These are phyloP conservation scores for Medicago truncatula DNA, from an alignment of 306 rosid genomes.

Conservation along the genomic window MtrunA17r5.0-ANR NC_053046.1:38718001-38718500, in stretches of 20 bases:
- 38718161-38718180: conserved; percentile 42
- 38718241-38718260: conserved; percentile 30
- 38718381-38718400: conserved; percentile 96
- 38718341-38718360: conserved; percentile 94
- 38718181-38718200: conserved; percentile 45
- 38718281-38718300: conserved; percentile 46
- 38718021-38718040: not conserved
- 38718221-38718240: not conserved
- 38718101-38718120: conserved; percentile 26
- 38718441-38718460: conserved; percentile 61
- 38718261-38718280: conserved; percentile 5
- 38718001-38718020: not conserved
- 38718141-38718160: conserved; percentile 28
- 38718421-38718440: conserved; percentile 95
- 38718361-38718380: conserved; percentile 96
- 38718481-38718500: conserved; percentile 67
- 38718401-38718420: conserved; percentile 96
- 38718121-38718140: conserved; percentile 30
- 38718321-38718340: conserved; percentile 66
- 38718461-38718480: conserved; percentile 71
- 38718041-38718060: conserved; percentile 6
- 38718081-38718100: conserved; percentile 29
- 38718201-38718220: conserved; percentile 31
- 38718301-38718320: conserved; percentile 42
- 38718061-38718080: conserved; percentile 8